phyloP scores from a whole-genome alignment of 2,329 filamentous ascomycete species.

The Fusarium napiforme region DNA sequence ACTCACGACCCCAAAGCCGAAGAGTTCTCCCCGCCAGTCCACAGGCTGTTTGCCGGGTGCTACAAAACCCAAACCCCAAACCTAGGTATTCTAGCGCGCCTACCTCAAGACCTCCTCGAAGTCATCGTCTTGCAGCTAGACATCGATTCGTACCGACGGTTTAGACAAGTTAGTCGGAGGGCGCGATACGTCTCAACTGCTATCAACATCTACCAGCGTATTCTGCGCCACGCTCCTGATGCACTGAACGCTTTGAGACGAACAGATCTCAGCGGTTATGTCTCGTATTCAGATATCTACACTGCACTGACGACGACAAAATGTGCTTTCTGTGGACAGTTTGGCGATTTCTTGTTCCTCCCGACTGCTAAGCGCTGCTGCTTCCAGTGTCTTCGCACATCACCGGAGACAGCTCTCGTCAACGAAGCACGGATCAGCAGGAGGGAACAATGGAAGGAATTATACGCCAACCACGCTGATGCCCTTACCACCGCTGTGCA shows the following conservation, averaged over 20 bases:
- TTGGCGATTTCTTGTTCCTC: constrained; percentile 13
- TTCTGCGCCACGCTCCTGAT: background rate
- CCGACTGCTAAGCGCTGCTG: constrained; percentile 12
- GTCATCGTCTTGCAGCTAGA: background rate
- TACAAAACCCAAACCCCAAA: background rate
- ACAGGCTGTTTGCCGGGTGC: background rate
- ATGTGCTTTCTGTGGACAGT: constrained; percentile 4
- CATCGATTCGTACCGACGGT: background rate
- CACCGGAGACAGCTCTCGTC: background rate
- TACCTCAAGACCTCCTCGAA: accelerated
- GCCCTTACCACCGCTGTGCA: accelerated
- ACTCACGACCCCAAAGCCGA: background rate
- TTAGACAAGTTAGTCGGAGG: background rate
- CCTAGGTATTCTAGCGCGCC: accelerated
- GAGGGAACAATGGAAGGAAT: accelerated
- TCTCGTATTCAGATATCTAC: background rate
- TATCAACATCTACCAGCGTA: accelerated
- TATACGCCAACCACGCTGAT: background rate
- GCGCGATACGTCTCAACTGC: background rate
- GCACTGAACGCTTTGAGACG: background rate
- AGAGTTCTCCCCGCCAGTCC: accelerated
- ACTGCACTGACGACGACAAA: accelerated
- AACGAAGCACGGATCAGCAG: accelerated
- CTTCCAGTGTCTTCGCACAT: background rate
- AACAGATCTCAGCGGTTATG: accelerated